A percentile compares a stretch with the other conserved stretches of the same genome.
These are phyloP conservation scores for Saccharomycopsis sp. DNA, from an alignment of 805 yeast species.

Conservation along the genomic window DNA sequence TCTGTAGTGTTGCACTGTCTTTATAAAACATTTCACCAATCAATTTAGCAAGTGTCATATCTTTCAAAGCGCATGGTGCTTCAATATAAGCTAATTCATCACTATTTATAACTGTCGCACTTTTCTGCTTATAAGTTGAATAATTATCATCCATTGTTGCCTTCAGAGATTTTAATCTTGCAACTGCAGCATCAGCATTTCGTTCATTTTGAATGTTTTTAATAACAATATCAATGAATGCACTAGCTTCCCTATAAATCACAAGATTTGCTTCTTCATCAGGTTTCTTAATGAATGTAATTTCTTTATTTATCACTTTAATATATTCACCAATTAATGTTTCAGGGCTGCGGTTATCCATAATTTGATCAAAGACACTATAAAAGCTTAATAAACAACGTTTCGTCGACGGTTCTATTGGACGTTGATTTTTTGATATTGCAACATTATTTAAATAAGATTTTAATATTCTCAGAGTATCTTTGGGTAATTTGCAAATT, in stretches of 20 bases:
- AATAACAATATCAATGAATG: slow-evolving; percentile 31
- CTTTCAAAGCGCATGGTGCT: slow-evolving; percentile 48
- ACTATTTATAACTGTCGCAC: background rate
- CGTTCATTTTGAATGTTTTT: slow-evolving; percentile 28
- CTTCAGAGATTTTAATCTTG: slow-evolving; percentile 29
- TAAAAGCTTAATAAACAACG: slow-evolving; percentile 14
- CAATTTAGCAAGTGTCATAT: slow-evolving; percentile 46
- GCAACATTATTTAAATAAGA: slow-evolving; percentile 1
- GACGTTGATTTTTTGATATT: slow-evolving; percentile 27
- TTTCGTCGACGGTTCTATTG: slow-evolving; percentile 23
- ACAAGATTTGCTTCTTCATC: slow-evolving; percentile 6
- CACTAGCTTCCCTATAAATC: slow-evolving; percentile 20
- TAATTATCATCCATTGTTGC: slow-evolving; percentile 2
- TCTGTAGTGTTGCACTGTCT: slow-evolving; percentile 44
- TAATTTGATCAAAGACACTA: background rate
- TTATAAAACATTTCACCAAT: slow-evolving; percentile 44
- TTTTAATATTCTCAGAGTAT: slow-evolving; percentile 11
- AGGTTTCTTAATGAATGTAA: slow-evolving; percentile 6
- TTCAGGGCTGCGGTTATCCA: slow-evolving; percentile 1
- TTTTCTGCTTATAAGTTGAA: slow-evolving; percentile 28
- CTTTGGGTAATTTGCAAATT: slow-evolving; percentile 12
- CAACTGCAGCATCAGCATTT: slow-evolving; percentile 31
- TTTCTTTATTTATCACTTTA: slow-evolving; percentile 10
- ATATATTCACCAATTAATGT: slow-evolving; percentile 11
- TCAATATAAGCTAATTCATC: slow-evolving; percentile 26